Percentiles rank a stretch among this genome's conserved stretches.
Conservation (phyloP, 495 filamentous ascomycete genomes). For the Trichoderma orchidacearum region DNA sequence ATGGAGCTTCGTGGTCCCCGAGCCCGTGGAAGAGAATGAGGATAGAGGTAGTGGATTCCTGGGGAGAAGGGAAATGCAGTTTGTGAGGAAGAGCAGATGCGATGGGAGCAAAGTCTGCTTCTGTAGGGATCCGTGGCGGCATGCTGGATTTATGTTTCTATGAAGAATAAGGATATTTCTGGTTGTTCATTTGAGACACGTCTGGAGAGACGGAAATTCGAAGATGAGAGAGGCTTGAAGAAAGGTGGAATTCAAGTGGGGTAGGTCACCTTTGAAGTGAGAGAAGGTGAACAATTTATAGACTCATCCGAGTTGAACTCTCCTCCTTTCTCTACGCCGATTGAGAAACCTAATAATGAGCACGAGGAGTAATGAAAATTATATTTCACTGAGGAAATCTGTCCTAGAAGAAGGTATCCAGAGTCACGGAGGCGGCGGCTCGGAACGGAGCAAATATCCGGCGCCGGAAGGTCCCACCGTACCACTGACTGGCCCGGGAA, state of each 20-base stretch:
- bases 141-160: slow-evolving; percentile 4
- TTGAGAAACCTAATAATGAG: too few species aligned
- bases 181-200: too few species aligned
- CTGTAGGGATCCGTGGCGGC: slow-evolving; percentile 24
- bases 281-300: too few species aligned
- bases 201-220: too few species aligned
- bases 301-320: too few species aligned
- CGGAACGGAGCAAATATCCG: neutral
- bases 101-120: slow-evolving; percentile 20
- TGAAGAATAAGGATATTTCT: neutral
- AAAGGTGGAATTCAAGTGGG: too few species aligned
- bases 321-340: too few species aligned
- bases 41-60: slow-evolving; percentile 48
- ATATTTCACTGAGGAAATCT: too few species aligned
- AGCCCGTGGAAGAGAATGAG: slow-evolving; percentile 86
- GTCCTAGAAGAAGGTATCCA: too few species aligned
- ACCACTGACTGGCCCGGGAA: neutral
- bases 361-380: too few species aligned
- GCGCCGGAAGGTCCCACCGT: neutral
- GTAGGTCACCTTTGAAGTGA: too few species aligned
- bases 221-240: too few species aligned
- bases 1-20: slow-evolving; percentile 59
- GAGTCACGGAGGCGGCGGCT: neutral
- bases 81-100: slow-evolving; percentile 12
- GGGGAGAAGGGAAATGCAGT: slow-evolving; percentile 21